These are phyloP conservation scores for Colletotrichum sp. DNA, from an alignment of 2,329 filamentous ascomycete genomes.

Conservation along the genomic window DNA sequence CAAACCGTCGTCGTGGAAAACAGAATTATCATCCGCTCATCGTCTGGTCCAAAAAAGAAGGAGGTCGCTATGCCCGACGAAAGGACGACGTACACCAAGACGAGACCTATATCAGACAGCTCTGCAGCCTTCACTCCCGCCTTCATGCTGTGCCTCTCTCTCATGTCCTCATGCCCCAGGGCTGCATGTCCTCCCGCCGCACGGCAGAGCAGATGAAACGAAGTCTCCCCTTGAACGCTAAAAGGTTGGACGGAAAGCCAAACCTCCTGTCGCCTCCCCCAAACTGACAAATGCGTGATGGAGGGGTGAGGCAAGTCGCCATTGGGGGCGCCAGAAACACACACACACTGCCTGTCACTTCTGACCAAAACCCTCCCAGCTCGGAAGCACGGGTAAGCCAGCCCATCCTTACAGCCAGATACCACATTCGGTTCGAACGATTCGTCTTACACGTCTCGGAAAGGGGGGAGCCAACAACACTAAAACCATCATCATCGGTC, in stretches of 20 bases:
- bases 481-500: background rate
- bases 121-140: background rate
- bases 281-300: background rate
- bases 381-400: background rate
- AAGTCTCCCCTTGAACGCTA: background rate
- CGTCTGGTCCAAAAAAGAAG: background rate
- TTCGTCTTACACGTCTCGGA: constrained; percentile 5
- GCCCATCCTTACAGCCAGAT: background rate
- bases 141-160: background rate
- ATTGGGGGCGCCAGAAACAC: background rate
- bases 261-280: background rate
- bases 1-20: background rate
- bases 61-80: background rate
- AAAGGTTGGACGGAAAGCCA: constrained; percentile 10
- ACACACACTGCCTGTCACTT: background rate
- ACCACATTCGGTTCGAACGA: background rate
- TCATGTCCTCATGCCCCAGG: background rate
- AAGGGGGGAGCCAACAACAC: background rate
- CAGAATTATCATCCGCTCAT: background rate
- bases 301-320: background rate
- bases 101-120: constrained; percentile 11
- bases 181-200: background rate
- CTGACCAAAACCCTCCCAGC: background rate
- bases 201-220: constrained; percentile 5
- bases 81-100: background rate